Evolutionary conservation across 768 basidiomycete genomes (phyloP).

Genomic region (Chalciporus pseudorubinellus): DNA sequence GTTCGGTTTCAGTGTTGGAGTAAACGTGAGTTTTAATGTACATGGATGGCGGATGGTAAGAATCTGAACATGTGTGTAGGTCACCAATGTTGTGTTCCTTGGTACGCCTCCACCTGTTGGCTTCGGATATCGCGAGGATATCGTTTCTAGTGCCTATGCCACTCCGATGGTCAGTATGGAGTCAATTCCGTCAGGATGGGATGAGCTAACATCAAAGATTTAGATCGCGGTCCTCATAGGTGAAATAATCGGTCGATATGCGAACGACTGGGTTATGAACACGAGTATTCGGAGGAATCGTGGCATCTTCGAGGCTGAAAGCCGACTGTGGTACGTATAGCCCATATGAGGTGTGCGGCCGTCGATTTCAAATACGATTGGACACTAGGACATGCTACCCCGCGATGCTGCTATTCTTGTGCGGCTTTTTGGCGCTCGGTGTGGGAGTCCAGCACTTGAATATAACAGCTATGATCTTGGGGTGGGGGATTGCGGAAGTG

Average conservation of each 20-base stretch:
- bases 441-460: slow-evolving; percentile 35
- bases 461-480: slow-evolving; percentile 34
- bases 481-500: slow-evolving; percentile 43
- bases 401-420: slow-evolving; percentile 40
- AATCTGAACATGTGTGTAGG: slow-evolving; percentile 27
- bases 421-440: slow-evolving; percentile 43
- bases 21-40: slow-evolving; percentile 34
- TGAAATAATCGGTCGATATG: slow-evolving; percentile 48
- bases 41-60: neutral
- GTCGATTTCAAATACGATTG: neutral
- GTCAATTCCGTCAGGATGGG: neutral
- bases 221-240: slow-evolving; percentile 51
- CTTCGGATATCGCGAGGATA: slow-evolving; percentile 43
- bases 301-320: slow-evolving; percentile 56
- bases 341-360: too few relatives aligned
- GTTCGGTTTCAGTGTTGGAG: slow-evolving; percentile 50
- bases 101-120: slow-evolving; percentile 45
- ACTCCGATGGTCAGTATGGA: slow-evolving; percentile 41
- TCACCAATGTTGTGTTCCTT: slow-evolving; percentile 55
- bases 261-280: slow-evolving; percentile 50
- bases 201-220: neutral
- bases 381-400: slow-evolving; percentile 35
- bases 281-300: slow-evolving; percentile 41
- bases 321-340: slow-evolving; percentile 37
- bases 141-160: slow-evolving; percentile 42